Base-by-base conservation (phyloP, 1,139 yeast genomes). In the Suhomyces atakaporum region DNA sequence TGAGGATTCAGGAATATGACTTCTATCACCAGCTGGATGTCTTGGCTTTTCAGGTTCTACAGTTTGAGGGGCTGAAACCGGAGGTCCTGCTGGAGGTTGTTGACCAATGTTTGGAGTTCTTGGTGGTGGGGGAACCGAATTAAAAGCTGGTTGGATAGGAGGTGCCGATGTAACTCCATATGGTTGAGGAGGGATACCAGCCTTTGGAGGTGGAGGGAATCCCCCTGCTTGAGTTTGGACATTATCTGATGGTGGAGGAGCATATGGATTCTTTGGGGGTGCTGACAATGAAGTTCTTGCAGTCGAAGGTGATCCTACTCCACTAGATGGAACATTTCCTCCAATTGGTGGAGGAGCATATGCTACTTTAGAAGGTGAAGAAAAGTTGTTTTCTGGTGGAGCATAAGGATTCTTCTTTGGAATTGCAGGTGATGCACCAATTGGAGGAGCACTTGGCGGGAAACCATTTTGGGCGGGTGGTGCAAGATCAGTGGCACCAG, bases 21-120 rank as follows among this genome's bases (percentile, higher is more conserved):
- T 60, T 51, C 90, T 75, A 55, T 84, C 92, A 19, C 90, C 92
- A 8, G 77, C 55, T 25, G 90, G 88, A 52, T 75, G 69, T 46
- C 69, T 76, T 11, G 70, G 63, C 36, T 58, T 50, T 12, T 36
- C 47, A 12, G 53, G 52, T 4, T 24, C 26, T 6, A 26, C n/a
- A n/a, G n/a, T n/a, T 12, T 50, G 48, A 12, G 50, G 49, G 15
- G 46, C 46, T 13, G 53, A 48, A 12, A 54, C 53, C 14, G 48
- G 42, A 25, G 53, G 43, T 15, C 51, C 44, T 9, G 31, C 35
- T 21, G 44, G 42, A 18, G 35, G 35, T 25, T 40, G 46, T n/a
- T 40, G 42, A 5, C 35, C 38, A 25, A 37, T 18, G n/a, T 32
- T 29, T 12, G 42, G 37, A n/a, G 44, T 22, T 23, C 37, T 38